A percentile compares a stretch with the other conserved stretches of the same genome.
Conservation (phyloP, 129 eudicot species). For the Centaurea solstitialis region DNA sequence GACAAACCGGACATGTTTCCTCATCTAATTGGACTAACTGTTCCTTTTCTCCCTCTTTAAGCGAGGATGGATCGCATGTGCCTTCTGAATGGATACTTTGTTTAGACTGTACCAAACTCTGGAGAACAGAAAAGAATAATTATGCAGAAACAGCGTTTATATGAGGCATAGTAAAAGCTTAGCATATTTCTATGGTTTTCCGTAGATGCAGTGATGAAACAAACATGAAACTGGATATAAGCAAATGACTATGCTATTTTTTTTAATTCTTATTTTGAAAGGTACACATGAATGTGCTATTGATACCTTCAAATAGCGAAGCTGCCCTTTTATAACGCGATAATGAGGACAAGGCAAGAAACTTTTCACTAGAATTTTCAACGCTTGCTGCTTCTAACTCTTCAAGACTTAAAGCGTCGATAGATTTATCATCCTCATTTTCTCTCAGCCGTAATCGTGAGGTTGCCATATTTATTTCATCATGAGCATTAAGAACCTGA, state of each 20-base stretch:
- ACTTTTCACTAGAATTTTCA: slow-evolving; percentile 80
- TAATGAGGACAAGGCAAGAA: slow-evolving; percentile 60
- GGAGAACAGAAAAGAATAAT: slow-evolving; percentile 13
- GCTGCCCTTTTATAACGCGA: slow-evolving; percentile 80
- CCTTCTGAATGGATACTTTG: slow-evolving; percentile 33
- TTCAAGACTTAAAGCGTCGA: slow-evolving; percentile 73
- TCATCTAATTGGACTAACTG: slow-evolving; percentile 31
- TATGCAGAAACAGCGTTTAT: neutral
- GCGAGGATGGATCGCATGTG: slow-evolving; percentile 27
- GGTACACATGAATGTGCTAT: neutral
- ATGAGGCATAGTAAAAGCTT: neutral
- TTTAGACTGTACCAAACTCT: slow-evolving; percentile 83
- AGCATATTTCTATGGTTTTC: neutral
- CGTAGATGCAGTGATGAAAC: neutral
- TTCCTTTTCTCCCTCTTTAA: slow-evolving; percentile 34
- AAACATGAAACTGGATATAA: slow-evolving; percentile 8
- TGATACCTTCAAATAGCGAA: slow-evolving; percentile 87
- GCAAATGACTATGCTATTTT: neutral
- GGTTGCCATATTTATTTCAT: slow-evolving; percentile 95
- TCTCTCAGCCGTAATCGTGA: slow-evolving; percentile 83
- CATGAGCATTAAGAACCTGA: slow-evolving; percentile 94
- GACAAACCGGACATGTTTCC: slow-evolving; percentile 89
- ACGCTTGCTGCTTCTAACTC: slow-evolving; percentile 74
- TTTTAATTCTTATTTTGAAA: no score
- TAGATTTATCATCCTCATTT: slow-evolving; percentile 68